phyloP scores from a whole-genome alignment of 2,329 filamentous ascomycete genomes.

The Drechslerella stenobrocha region DNA sequence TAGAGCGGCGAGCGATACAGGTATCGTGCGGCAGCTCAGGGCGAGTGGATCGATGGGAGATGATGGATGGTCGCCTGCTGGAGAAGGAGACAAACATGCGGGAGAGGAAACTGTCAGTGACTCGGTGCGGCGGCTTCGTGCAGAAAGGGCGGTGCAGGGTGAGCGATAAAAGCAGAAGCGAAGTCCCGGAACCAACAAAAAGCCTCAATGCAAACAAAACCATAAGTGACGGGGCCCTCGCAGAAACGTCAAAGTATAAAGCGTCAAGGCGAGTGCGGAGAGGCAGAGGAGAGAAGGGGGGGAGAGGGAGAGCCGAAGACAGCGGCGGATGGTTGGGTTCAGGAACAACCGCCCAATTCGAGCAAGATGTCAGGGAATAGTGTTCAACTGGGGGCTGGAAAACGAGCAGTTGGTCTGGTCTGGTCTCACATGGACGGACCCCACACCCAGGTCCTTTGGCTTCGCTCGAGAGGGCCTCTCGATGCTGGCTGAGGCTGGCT shows the following conservation, averaged over 20 bases:
- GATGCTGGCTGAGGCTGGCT: no score
- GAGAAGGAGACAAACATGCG: constrained; percentile 32
- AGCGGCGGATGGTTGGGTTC: constrained; percentile 40
- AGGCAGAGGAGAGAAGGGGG: constrained; percentile 9
- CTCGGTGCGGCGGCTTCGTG: constrained; percentile 29
- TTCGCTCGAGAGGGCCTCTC: no score
- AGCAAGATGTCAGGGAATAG: constrained; percentile 33
- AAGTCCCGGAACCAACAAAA: constrained; percentile 41
- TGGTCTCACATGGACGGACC: constrained; percentile 47
- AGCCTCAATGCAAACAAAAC: constrained; percentile 39
- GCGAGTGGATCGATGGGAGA: constrained; percentile 20
- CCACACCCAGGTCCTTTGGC: constrained; percentile 35
- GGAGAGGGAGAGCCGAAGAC: constrained; percentile 9
- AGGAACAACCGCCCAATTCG: constrained; percentile 37
- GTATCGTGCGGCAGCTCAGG: constrained; percentile 44
- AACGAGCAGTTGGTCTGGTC: constrained; percentile 10
- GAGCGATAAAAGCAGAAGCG: constrained; percentile 41
- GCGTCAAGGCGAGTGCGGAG: constrained; percentile 6
- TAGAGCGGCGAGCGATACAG: constrained; percentile 3
- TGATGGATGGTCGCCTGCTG: constrained; percentile 35
- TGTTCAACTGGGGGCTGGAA: constrained; percentile 42
- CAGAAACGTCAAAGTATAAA: constrained; percentile 5
- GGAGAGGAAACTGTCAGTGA: constrained; percentile 32
- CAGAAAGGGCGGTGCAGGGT: constrained; percentile 29
- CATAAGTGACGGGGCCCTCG: background rate